Conservation (phyloP, 306 rosid genomes). For the Cicer cuneatum region DNA sequence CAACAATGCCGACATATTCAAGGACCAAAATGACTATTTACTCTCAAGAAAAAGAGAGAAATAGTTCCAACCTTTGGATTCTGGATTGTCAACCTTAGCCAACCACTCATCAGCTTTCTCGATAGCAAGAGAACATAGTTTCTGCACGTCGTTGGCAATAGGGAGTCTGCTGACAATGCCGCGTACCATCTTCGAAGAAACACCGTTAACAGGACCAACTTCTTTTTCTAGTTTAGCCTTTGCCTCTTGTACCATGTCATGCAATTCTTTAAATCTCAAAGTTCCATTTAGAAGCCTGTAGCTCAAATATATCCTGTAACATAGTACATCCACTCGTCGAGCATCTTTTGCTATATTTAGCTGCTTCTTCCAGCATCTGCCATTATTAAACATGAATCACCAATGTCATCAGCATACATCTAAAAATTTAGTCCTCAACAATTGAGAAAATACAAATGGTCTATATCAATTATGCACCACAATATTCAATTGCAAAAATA, state of each 20-base stretch:
- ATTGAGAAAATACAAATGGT: slow-evolving; percentile 25
- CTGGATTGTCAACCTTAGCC: slow-evolving; percentile 65
- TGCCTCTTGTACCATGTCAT: slow-evolving; percentile 80
- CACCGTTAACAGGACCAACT: slow-evolving; percentile 88
- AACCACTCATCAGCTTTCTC: slow-evolving; percentile 90
- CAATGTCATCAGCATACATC: slow-evolving; percentile 43
- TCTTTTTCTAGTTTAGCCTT: slow-evolving; percentile 87
- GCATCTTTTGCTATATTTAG: slow-evolving; percentile 89
- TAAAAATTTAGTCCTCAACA: slow-evolving; percentile 33
- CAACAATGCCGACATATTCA: no score
- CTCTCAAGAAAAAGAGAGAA: neutral
- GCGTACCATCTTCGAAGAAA: slow-evolving; percentile 93
- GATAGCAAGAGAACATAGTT: slow-evolving; percentile 85
- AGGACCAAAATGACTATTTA: no score
- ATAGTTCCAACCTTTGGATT: slow-evolving; percentile 70
- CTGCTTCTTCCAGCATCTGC: slow-evolving; percentile 97
- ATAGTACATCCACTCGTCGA: slow-evolving; percentile 87
- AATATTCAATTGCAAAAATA: slow-evolving; percentile 19
- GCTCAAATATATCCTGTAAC: slow-evolving; percentile 93
- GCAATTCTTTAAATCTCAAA: slow-evolving; percentile 81
- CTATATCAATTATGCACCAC: neutral
- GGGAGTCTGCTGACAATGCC: slow-evolving; percentile 98
- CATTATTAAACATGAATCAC: slow-evolving; percentile 43
- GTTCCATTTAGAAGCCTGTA: slow-evolving; percentile 87
- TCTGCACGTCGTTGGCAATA: slow-evolving; percentile 84